Evolutionary conservation across 1,284 basidiomycete species (phyloP).

Genomic region (Ganoderma meredithae): DNA sequence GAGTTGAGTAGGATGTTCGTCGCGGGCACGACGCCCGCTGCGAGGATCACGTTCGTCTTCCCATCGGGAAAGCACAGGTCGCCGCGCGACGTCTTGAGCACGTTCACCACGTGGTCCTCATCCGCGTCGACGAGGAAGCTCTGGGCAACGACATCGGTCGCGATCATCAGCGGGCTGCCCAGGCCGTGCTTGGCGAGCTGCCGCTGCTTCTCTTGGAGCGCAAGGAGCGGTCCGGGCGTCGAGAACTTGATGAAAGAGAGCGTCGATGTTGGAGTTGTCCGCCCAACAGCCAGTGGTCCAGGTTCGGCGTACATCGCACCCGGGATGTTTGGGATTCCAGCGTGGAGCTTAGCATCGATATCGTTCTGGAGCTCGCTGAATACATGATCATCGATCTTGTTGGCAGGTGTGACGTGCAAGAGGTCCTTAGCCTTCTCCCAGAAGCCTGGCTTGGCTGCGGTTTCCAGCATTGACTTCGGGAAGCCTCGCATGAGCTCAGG

Average conservation of each 20-base stretch:
- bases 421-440: slow-evolving; percentile 5
- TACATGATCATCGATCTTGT: not conserved
- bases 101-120: slow-evolving; percentile 12
- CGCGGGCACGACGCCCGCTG: slow-evolving; percentile 35
- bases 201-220: slow-evolving; percentile 34
- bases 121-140: slow-evolving; percentile 23
- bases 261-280: slow-evolving; percentile 16
- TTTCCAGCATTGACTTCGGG: slow-evolving; percentile 13
- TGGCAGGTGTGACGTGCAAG: slow-evolving; percentile 8
- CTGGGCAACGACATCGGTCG: slow-evolving; percentile 27
- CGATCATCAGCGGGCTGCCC: slow-evolving; percentile 32
- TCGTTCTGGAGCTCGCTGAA: slow-evolving; percentile 11
- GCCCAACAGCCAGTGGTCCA: slow-evolving; percentile 26
- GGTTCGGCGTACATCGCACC: slow-evolving; percentile 4
- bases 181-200: slow-evolving; percentile 24
- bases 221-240: slow-evolving; percentile 38
- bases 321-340: slow-evolving; percentile 1
- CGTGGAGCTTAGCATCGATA: slow-evolving; percentile 4
- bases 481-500: slow-evolving; percentile 14
- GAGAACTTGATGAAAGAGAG: slow-evolving; percentile 38
- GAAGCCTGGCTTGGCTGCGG: slow-evolving; percentile 7
- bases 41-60: slow-evolving; percentile 37
- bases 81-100: slow-evolving; percentile 32
- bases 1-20: slow-evolving; percentile 37
- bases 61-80: slow-evolving; percentile 26